Evolutionary conservation across 2,329 filamentous ascomycete genomes (phyloP).

Genomic region (Arthrobotrys sinensis): DNA sequence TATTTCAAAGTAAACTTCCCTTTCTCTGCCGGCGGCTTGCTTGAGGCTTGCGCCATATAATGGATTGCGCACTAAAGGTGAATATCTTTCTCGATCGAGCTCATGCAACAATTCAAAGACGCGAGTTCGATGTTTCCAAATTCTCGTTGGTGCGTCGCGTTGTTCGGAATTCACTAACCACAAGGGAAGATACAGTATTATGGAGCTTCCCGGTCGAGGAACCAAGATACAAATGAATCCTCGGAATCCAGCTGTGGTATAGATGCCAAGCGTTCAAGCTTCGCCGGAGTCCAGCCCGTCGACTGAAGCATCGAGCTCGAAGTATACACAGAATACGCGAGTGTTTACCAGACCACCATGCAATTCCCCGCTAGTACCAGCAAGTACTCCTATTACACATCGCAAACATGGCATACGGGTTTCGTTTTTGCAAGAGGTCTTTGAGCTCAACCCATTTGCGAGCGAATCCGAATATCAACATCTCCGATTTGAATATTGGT

Average conservation of each 20-base stretch:
- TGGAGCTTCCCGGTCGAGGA: neutral
- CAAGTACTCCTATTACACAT: too few relatives aligned
- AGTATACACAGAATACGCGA: too few relatives aligned
- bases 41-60: neutral
- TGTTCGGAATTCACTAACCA: conserved; percentile 1
- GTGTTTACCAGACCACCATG: too few relatives aligned
- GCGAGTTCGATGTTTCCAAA: neutral
- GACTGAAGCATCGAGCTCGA: neutral
- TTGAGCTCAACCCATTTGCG: too few relatives aligned
- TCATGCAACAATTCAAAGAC: conserved; percentile 5
- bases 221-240: neutral
- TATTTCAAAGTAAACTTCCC: neutral
- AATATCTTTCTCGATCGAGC: neutral
- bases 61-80: conserved; percentile 6
- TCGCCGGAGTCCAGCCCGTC: neutral
- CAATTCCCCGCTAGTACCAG: too few relatives aligned
- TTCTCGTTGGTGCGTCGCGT: neutral
- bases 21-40: conserved; percentile 2
- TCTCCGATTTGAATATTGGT: too few relatives aligned
- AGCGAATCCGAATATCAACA: too few relatives aligned
- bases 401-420: too few relatives aligned
- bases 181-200: too few relatives aligned
- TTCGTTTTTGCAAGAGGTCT: too few relatives aligned
- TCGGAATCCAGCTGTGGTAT: neutral
- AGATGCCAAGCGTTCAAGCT: neutral